Percentiles rank a stretch among this genome's conserved stretches.
Conservation (phyloP, 179 eudicot genomes). For the Corrigiola litoralis region DNA sequence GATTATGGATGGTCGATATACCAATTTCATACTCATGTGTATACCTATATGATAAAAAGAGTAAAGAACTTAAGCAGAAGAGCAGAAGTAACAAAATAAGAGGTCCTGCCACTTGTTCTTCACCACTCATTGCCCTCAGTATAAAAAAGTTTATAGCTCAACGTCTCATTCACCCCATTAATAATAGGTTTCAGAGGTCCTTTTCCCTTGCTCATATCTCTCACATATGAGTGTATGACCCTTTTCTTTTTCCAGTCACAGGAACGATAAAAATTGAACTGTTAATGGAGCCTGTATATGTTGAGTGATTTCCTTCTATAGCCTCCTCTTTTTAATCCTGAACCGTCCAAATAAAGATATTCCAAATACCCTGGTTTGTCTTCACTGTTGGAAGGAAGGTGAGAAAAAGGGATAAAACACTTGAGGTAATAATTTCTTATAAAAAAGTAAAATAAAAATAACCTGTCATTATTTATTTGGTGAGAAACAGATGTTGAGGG, state of each 20-base stretch:
- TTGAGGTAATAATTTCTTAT: not conserved
- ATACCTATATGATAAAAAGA: not conserved
- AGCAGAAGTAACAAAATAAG: not conserved
- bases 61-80: not conserved
- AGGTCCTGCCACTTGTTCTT: slow-evolving; percentile 16
- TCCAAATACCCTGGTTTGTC: slow-evolving; percentile 20
- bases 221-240: not conserved
- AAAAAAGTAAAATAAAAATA: too few relatives aligned
- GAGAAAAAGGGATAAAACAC: slow-evolving; percentile 8
- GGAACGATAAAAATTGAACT: slow-evolving; percentile 15
- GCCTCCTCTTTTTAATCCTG: slow-evolving; percentile 33
- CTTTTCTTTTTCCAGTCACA: slow-evolving; percentile 6
- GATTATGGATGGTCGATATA: too few relatives aligned
- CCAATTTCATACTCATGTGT: not conserved
- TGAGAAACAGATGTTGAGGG: slow-evolving; percentile 1
- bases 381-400: slow-evolving; percentile 12
- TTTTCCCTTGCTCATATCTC: slow-evolving; percentile 24
- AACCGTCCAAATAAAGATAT: slow-evolving; percentile 26
- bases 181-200: slow-evolving; percentile 36
- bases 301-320: slow-evolving; percentile 29
- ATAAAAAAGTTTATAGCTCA: slow-evolving; percentile 5
- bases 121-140: not conserved
- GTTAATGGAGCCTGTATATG: slow-evolving; percentile 24
- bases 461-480: not conserved
- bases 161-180: slow-evolving; percentile 37